Evolutionary conservation across 1,139 yeast species (phyloP).

Genomic region (Yamadazyma triangularis): DNA sequence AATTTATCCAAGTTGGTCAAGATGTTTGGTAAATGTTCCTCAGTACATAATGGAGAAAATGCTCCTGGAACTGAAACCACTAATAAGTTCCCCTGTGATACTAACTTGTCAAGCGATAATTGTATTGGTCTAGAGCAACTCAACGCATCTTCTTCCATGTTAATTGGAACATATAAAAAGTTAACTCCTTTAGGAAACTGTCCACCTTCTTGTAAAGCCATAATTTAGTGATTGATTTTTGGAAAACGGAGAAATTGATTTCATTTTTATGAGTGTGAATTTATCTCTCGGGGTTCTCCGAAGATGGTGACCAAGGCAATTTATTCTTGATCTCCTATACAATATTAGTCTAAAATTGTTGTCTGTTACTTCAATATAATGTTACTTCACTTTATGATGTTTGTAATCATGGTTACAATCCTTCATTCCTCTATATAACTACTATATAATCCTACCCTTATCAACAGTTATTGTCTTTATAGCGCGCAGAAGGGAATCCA

Average conservation of each 20-base stretch:
- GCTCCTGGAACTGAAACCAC: constrained; percentile 89
- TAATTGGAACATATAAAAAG: constrained; percentile 56
- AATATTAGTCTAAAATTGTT: no score
- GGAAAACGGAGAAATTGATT: not conserved
- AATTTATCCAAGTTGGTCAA: constrained; percentile 48
- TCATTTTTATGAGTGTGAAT: not conserved
- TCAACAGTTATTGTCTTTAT: no score
- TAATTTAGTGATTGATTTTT: not conserved
- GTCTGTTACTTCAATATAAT: no score
- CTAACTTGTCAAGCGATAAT: constrained; percentile 17
- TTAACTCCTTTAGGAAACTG: constrained; percentile 49
- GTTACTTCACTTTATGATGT: no score
- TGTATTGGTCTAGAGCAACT: constrained; percentile 44
- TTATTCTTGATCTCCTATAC: no score
- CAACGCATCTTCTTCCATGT: constrained; percentile 32
- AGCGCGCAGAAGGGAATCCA: no score
- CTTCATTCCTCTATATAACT: no score
- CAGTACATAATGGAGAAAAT: constrained; percentile 87
- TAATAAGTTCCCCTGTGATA: constrained; percentile 40
- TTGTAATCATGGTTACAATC: no score
- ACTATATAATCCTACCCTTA: no score
- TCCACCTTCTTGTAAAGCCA: constrained; percentile 21
- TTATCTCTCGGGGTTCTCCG: not conserved
- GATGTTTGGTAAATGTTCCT: constrained; percentile 75
- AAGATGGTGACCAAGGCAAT: no score